These are phyloP conservation scores for Zymoseptoria ardabiliae DNA, from an alignment of 2,329 filamentous ascomycete species.

Conservation along the genomic window DNA sequence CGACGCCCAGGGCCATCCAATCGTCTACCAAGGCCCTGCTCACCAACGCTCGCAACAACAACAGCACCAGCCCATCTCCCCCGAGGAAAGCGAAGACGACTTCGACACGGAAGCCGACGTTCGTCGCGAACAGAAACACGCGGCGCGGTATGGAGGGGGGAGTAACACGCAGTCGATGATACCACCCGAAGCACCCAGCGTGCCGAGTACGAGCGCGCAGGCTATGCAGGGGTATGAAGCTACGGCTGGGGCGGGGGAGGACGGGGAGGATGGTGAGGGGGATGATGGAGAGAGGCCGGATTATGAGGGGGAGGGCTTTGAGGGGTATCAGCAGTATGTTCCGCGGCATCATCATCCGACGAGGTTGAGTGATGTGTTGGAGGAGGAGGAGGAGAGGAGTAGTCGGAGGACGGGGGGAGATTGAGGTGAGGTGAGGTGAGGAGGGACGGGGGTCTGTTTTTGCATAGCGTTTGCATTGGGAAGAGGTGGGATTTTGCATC, in stretches of 20 bases:
- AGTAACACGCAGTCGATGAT: constrained; percentile 14
- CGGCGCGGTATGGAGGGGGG: constrained; percentile 37
- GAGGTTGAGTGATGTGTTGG: constrained; percentile 78
- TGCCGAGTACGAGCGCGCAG: constrained; percentile 26
- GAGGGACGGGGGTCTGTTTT: background rate
- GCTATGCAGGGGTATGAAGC: constrained; percentile 26
- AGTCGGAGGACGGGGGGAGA: constrained; percentile 25
- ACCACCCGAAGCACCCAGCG: constrained; percentile 22
- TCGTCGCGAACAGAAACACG: constrained; percentile 41
- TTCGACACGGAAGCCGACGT: constrained; percentile 48
- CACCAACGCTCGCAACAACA: constrained; percentile 1
- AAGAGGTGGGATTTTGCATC: background rate
- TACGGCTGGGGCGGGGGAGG: constrained; percentile 13
- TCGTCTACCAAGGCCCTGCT: constrained; percentile 36
- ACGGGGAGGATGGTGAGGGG: constrained; percentile 20
- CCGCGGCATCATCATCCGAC: constrained; percentile 74
- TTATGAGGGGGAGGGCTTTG: constrained; percentile 50
- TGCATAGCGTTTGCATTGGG: background rate
- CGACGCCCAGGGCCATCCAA: constrained; percentile 54
- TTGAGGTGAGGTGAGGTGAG: background rate
- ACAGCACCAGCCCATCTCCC: background rate
- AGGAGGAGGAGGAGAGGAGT: constrained; percentile 61
- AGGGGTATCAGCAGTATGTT: constrained; percentile 53
- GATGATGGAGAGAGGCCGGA: constrained; percentile 20
- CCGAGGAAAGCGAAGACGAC: constrained; percentile 39